Evolutionary conservation across 441 rosid species (phyloP).

Genomic region (Erodium texanum): DNA sequence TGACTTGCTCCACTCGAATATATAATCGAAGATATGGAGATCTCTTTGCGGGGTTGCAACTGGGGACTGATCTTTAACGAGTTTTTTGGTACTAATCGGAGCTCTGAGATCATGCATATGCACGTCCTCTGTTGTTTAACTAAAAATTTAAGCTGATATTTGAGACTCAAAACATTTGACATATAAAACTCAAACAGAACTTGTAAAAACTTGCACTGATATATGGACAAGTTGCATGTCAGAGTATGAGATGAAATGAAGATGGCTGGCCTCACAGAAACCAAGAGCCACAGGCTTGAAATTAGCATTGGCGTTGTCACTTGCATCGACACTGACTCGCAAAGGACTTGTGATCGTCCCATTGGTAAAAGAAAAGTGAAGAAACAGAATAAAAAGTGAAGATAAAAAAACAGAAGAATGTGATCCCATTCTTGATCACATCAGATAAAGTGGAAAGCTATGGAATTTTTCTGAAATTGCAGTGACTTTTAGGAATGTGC

Average conservation of each 20-base stretch:
- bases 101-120: no score
- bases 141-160: neutral
- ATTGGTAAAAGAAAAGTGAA: neutral
- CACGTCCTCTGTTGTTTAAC: no score
- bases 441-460: neutral
- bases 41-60: neutral
- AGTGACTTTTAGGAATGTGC: neutral
- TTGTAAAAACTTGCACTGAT: no score
- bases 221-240: no score
- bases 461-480: neutral
- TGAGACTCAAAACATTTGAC: no score
- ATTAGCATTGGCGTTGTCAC: neutral
- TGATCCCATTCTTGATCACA: neutral
- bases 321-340: neutral
- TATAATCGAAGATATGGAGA: neutral
- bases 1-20: neutral
- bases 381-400: neutral
- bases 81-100: no score
- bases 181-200: no score
- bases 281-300: neutral
- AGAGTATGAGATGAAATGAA: no score
- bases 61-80: neutral
- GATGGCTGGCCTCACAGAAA: neutral
- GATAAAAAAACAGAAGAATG: neutral
- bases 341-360: neutral